A percentile compares a stretch with the other conserved stretches of the same genome.
Evolutionary conservation across 148 eudicot species (phyloP).

Genomic region (Salicornia ramosissima): DNA sequence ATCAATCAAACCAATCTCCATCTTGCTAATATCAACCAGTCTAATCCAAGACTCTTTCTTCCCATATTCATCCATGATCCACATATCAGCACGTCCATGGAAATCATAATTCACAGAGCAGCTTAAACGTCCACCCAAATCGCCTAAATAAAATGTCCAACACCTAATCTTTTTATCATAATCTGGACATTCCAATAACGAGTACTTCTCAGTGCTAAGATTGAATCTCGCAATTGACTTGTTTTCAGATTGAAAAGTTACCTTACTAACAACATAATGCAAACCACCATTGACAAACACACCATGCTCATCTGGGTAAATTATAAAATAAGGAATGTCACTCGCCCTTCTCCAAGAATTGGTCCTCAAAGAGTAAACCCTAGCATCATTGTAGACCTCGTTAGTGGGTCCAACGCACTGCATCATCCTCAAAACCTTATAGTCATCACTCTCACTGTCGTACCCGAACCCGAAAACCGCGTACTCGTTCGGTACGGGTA

Average conservation of each 20-base stretch:
- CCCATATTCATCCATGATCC: constrained; percentile 32
- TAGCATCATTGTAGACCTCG: constrained; percentile 16
- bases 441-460: constrained; percentile 5
- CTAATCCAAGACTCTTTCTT: constrained; percentile 19
- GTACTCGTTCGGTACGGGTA: not conserved
- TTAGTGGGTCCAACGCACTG: constrained; percentile 8
- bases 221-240: constrained; percentile 14
- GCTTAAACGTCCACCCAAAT: constrained; percentile 15
- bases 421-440: constrained; percentile 18
- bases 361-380: constrained; percentile 12
- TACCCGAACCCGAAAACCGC: constrained; percentile 17
- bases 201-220: constrained; percentile 2
- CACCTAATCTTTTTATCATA: constrained; percentile 6
- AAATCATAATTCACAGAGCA: constrained; percentile 13
- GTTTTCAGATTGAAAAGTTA: not conserved
- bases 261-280: constrained; percentile 7
- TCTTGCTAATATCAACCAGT: not conserved
- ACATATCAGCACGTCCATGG: constrained; percentile 10
- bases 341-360: constrained; percentile 16
- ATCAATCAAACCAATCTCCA: constrained; percentile 11
- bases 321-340: not conserved
- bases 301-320: constrained; percentile 12
- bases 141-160: constrained; percentile 8
- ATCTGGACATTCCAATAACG: constrained; percentile 9
- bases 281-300: constrained; percentile 1